A percentile compares a stretch with the other conserved stretches of the same genome.
These are phyloP conservation scores for Trametes gibbosa DNA, from an alignment of 768 basidiomycete species.

Conservation along the genomic window DNA sequence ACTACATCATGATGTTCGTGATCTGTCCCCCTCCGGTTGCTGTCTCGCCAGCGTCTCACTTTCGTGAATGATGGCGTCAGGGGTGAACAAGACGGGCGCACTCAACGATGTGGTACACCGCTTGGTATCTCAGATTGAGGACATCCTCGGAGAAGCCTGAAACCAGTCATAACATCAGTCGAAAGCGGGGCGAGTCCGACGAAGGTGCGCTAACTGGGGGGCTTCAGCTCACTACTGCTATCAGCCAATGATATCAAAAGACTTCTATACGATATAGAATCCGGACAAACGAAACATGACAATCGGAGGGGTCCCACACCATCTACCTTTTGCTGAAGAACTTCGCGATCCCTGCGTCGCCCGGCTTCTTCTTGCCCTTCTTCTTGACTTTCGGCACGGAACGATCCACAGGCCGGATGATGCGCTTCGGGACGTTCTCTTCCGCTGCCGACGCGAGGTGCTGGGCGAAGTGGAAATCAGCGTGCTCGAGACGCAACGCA, in stretches of 20 bases:
- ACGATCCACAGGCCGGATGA: constrained; percentile 22
- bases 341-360: constrained; percentile 42
- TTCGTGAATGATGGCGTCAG: constrained; percentile 1
- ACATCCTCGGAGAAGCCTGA: not conserved
- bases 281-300: not conserved
- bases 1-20: constrained; percentile 17
- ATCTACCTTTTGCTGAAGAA: constrained; percentile 40
- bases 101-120: no score
- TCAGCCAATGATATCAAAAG: not conserved
- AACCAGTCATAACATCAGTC: not conserved
- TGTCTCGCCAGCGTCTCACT: constrained; percentile 6
- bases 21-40: constrained; percentile 8
- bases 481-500: constrained; percentile 64
- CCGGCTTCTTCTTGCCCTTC: constrained; percentile 27
- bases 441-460: constrained; percentile 56
- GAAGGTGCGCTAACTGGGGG: no score
- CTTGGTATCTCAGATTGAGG: not conserved
- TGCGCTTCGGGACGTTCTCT: constrained; percentile 22
- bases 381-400: constrained; percentile 22
- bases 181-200: not conserved
- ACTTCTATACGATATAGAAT: not conserved
- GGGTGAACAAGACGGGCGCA: not conserved
- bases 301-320: not conserved
- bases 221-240: no score
- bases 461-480: constrained; percentile 87